phyloP scores from a whole-genome alignment of 1,284 basidiomycete species.

The Coniferiporia sulphurascens region DNA sequence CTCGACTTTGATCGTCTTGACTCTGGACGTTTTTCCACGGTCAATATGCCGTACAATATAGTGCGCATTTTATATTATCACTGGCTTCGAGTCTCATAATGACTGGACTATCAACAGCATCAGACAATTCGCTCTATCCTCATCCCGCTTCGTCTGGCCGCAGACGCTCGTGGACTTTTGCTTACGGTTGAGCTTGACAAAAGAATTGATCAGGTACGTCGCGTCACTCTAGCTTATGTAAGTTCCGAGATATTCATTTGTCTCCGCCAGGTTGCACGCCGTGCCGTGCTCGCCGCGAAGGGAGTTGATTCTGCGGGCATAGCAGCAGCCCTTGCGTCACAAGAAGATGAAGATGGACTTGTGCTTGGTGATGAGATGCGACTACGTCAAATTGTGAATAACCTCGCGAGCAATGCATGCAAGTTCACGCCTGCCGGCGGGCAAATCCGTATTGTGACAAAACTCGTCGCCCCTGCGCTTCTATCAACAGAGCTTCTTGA shows the following conservation, averaged over 20 bases:
- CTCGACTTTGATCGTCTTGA: conserved; percentile 62
- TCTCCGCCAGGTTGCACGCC: conserved; percentile 41
- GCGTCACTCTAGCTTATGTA: conserved; percentile 16
- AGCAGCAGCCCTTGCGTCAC: conserved; percentile 33
- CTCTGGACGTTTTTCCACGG: conserved; percentile 72
- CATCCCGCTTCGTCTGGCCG: conserved; percentile 69
- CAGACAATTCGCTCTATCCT: conserved; percentile 78
- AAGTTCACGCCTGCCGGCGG: conserved; percentile 82
- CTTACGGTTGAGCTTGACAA: conserved; percentile 69
- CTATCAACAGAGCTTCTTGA: neutral
- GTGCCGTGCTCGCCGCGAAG: conserved; percentile 56
- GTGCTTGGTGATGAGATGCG: conserved; percentile 80
- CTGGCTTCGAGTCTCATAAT: conserved; percentile 1
- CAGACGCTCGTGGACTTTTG: conserved; percentile 64
- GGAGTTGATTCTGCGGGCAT: conserved; percentile 29
- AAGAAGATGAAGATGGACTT: conserved; percentile 52
- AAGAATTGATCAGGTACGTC: conserved; percentile 60
- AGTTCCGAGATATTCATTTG: neutral
- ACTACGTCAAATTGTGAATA: conserved; percentile 74
- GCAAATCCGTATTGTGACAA: conserved; percentile 54
- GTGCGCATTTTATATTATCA: conserved; percentile 10
- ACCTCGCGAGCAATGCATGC: conserved; percentile 72
- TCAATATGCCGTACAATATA: conserved; percentile 32
- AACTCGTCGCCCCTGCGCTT: conserved; percentile 43
- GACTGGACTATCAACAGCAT: conserved; percentile 67